Evolutionary conservation across 805 yeast genomes (phyloP).

Genomic region (Candida awuae): DNA sequence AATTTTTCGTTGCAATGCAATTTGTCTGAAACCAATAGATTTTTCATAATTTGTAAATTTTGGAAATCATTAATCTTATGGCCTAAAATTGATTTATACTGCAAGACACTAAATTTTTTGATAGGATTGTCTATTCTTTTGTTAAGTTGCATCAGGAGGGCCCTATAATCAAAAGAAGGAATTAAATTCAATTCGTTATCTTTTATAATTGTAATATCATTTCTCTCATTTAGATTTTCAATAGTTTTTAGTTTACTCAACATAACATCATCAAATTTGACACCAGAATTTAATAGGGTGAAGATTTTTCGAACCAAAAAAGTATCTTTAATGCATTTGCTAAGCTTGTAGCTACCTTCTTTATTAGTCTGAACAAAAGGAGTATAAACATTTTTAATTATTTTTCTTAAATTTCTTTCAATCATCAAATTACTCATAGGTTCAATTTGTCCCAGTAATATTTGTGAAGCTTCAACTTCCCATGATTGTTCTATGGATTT

Average conservation of each 20-base stretch:
- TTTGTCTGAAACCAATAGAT: constrained; percentile 4
- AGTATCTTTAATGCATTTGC: constrained; percentile 7
- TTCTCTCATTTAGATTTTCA: constrained; percentile 15
- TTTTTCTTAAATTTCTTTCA: constrained; percentile 13
- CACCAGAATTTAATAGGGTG: constrained; percentile 3
- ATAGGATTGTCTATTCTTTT: constrained; percentile 2
- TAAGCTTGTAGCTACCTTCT: constrained; percentile 4
- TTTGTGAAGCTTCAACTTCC: constrained; percentile 15
- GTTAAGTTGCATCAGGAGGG: constrained; percentile 6
- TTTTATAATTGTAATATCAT: constrained; percentile 17
- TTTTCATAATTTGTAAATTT: constrained; percentile 14
- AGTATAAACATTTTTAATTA: constrained; percentile 17
- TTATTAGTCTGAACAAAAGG: constrained; percentile 12
- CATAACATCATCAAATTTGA: constrained; percentile 6
- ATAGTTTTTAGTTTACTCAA: constrained; percentile 11
- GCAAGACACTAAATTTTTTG: constrained; percentile 5
- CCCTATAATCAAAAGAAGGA: constrained; percentile 14
- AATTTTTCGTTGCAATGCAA: constrained; percentile 11
- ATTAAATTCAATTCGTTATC: constrained; percentile 19
- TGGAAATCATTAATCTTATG: constrained; percentile 15
- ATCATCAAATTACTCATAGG: constrained; percentile 1
- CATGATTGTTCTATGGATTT: constrained; percentile 8
- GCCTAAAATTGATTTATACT: constrained; percentile 17
- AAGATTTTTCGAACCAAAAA: constrained; percentile 9
- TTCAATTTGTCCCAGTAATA: constrained; percentile 1